These are phyloP conservation scores for Ceratocystis huliohia DNA, from an alignment of 2,329 filamentous ascomycete species.

Conservation along the genomic window DNA sequence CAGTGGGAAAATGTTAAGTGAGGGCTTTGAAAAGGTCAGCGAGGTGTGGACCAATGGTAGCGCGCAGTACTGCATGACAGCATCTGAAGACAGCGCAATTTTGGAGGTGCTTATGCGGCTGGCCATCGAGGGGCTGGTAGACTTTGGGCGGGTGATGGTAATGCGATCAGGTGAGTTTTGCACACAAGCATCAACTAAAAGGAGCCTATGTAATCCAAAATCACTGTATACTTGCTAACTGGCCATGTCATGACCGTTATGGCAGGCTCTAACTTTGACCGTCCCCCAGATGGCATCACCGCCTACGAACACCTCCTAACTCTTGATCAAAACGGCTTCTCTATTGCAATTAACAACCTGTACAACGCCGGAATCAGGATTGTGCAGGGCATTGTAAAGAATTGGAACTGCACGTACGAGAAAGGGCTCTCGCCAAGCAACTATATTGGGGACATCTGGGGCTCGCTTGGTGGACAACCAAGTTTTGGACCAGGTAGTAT, in stretches of 20 bases:
- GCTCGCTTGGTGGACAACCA: conserved; percentile 50
- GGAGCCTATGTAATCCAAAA: not conserved
- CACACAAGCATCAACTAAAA: not conserved
- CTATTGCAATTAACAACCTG: conserved; percentile 51
- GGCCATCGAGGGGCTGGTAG: conserved; percentile 43
- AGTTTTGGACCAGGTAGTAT: conserved; percentile 49
- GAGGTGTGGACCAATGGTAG: conserved; percentile 53
- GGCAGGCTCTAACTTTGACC: conserved; percentile 54
- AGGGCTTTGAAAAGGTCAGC: conserved; percentile 54
- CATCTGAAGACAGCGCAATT: conserved; percentile 60
- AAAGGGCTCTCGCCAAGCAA: conserved; percentile 46
- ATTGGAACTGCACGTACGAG: conserved; percentile 48
- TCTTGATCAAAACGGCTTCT: conserved; percentile 50
- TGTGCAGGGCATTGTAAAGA: conserved; percentile 47
- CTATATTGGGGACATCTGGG: conserved; percentile 61
- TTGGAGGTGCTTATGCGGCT: conserved; percentile 52
- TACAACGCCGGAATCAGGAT: conserved; percentile 54
- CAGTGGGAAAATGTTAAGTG: conserved; percentile 46
- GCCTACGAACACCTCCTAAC: conserved; percentile 48
- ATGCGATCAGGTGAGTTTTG: conserved; percentile 43
- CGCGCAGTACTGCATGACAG: conserved; percentile 55
- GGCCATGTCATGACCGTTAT: not conserved
- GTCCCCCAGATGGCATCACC: conserved; percentile 46
- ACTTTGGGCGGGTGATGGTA: conserved; percentile 54
- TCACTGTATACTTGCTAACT: not conserved